Conservation (phyloP, 2,329 filamentous ascomycete species). For the Aspergillus pseudotamarii region DNA sequence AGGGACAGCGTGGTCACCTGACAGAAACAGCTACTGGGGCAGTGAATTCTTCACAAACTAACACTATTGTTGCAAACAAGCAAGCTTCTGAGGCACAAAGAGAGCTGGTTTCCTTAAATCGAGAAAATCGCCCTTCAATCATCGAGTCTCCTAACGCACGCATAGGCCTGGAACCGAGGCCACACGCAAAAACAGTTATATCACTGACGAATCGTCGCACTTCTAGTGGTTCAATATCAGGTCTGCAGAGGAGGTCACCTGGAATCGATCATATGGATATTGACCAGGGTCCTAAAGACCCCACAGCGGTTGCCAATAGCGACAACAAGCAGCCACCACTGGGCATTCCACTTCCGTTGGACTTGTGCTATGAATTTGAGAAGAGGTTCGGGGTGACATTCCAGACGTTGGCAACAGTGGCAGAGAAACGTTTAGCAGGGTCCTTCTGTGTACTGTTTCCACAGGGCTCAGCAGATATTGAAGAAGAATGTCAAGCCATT, state of each 20-base stretch:
- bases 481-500: conserved; percentile 30
- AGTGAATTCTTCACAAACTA: not conserved
- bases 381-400: conserved; percentile 29
- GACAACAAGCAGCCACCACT: not conserved
- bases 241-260: not conserved
- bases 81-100: not conserved
- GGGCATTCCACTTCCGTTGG: not conserved
- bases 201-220: not conserved
- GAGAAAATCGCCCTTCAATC: not conserved
- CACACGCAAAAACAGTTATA: not conserved
- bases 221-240: not conserved
- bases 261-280: conserved; percentile 6
- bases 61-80: not conserved
- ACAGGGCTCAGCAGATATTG: conserved; percentile 13
- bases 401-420: conserved; percentile 28
- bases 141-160: not conserved
- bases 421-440: conserved; percentile 23
- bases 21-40: not conserved
- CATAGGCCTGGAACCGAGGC: not conserved
- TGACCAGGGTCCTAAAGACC: not conserved
- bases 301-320: not conserved
- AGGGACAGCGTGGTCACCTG: not conserved
- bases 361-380: conserved; percentile 21
- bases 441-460: conserved; percentile 42
- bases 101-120: not conserved